Evolutionary conservation across 257 asterid species (phyloP), one percentile per base, ranked within the genome.

Genomic region (Eucommia ulmoides): DNA sequence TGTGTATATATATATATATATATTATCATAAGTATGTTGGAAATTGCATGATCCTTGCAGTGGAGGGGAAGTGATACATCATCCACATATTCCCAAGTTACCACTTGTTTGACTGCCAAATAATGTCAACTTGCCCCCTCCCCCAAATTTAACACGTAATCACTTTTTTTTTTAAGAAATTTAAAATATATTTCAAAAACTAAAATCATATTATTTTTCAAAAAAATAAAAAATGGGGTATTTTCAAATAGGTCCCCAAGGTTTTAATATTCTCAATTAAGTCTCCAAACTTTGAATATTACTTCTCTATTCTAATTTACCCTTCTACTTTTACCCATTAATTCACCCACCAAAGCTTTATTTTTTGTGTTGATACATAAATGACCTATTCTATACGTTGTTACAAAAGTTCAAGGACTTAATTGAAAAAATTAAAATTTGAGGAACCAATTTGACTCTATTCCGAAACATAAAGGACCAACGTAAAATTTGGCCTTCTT

Each of bases 41-140:
- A n/a, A n/a, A n/a, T 19, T 61, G 81, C 81, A 68, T 67, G 81
- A 26, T 46, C 23, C 67, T 61, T 59, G 84, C 81, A 56, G 22
- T 59, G 51, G 20, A 17, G 2, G 52, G n/a, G 41, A 51, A 19
- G 3, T 18, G n/a, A 4, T 10, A 10, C 15, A 10, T 2, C 44
- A 9, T 6, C n/a, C n/a, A n/a, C n/a, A n/a, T n/a, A n/a, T 11
- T 35, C 0, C 44, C 0, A 35, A 9, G 44, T 3, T 4, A 35
- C 5, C 3, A 35, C 52, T 33, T 16, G 56, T 33, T 70, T 63
- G 74, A 66, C 71, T 23, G 20, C 18, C 8, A 8, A 53, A 47
- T 21, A 64, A 60, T 47, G 64, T 33, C 69, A 64, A 61, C 59
- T 16, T 19, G 24, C 24, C 53, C 8, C n/a, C n/a, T n/a, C n/a